These are phyloP conservation scores for Pythium rhizo-oryzae DNA, from an alignment of 352 stramenopile species.

Conservation along the genomic window DNA sequence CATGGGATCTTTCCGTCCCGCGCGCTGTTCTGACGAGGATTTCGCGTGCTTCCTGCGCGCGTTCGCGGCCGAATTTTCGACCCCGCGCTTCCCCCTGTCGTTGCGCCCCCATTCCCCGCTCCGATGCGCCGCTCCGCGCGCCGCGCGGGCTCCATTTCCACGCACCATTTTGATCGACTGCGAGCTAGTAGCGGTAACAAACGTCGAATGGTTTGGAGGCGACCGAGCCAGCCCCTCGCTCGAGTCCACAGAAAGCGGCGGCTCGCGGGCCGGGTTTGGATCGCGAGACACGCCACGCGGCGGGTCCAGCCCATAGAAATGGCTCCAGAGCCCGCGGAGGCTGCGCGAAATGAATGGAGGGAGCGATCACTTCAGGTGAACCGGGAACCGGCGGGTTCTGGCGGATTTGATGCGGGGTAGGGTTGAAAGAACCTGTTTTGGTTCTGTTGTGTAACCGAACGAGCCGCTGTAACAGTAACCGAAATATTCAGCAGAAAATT, in stretches of 20 bases:
- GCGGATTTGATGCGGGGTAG: constrained; percentile 23
- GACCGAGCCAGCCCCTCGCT: constrained; percentile 7
- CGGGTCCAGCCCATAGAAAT: constrained; percentile 26
- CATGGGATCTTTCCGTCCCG: neutral
- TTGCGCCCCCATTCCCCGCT: neutral
- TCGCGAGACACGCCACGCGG: constrained; percentile 13
- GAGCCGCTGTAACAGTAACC: constrained; percentile 6
- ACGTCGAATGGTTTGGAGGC: constrained; percentile 36
- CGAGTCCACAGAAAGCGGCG: constrained; percentile 36
- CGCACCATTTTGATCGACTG: constrained; percentile 40
- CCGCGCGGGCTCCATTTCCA: neutral
- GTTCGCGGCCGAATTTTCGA: constrained; percentile 13
- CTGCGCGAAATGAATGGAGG: constrained; percentile 28
- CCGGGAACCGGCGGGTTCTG: neutral
- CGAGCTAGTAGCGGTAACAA: constrained; percentile 33
- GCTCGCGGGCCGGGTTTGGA: constrained; percentile 29
- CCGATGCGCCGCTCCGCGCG: neutral
- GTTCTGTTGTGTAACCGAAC: constrained; percentile 13
- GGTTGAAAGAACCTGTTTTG: constrained; percentile 19
- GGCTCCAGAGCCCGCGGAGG: constrained; percentile 20
- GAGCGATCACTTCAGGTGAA: constrained; percentile 11
- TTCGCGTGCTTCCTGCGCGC: constrained; percentile 10
- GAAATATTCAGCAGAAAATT: constrained; percentile 10
- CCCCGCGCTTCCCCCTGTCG: neutral
- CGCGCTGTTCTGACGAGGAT: neutral